These are phyloP conservation scores for Phaeotremella skinneri DNA, from an alignment of 768 basidiomycete genomes.

Conservation along the genomic window DNA sequence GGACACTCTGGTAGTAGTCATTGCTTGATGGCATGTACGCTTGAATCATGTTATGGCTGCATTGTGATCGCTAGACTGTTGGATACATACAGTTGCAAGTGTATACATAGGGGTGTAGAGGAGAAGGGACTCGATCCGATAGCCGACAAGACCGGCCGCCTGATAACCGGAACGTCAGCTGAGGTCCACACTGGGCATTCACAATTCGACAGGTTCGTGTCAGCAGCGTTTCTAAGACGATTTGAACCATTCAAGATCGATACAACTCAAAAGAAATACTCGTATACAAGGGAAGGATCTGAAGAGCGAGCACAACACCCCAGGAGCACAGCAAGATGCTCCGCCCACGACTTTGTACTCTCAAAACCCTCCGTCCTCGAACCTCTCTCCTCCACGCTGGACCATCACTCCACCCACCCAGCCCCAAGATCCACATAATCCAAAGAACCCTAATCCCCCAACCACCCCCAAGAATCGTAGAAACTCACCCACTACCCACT, in stretches of 20 bases:
- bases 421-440: not conserved
- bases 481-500: constrained; percentile 31
- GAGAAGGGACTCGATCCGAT: not conserved
- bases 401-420: not conserved
- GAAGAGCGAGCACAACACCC: no score
- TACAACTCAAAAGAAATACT: no score
- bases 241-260: no score
- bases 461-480: constrained; percentile 25
- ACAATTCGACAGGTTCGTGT: not conserved
- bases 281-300: no score
- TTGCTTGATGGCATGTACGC: not conserved
- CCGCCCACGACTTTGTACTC: no score
- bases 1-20: not conserved
- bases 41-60: no score
- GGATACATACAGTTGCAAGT: no score
- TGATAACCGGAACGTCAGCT: constrained; percentile 1
- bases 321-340: no score
- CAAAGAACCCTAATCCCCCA: constrained; percentile 37
- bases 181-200: not conserved
- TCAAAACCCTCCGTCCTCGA: no score
- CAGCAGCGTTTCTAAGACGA: no score
- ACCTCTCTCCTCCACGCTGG: not conserved
- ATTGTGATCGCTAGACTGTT: no score
- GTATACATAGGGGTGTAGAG: no score
- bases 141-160: not conserved